These are phyloP conservation scores for Harringtonia aguacate DNA, from an alignment of 2,329 filamentous ascomycete species.

Conservation along the genomic window DNA sequence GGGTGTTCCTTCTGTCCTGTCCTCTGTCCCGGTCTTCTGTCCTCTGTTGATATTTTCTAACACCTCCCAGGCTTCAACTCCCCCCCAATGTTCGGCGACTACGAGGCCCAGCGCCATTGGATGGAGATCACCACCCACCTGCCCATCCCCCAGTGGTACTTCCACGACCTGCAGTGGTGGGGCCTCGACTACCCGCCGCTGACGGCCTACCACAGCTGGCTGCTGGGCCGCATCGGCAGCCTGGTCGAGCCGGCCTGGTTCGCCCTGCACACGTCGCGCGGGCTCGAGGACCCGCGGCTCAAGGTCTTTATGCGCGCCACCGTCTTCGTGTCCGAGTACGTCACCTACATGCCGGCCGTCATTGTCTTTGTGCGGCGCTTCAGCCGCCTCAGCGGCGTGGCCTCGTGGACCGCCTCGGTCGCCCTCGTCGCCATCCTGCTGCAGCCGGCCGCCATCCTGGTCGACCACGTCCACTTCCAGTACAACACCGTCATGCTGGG, in stretches of 20 bases:
- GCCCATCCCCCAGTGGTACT: slow-evolving; percentile 93
- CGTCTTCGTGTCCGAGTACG: slow-evolving; percentile 81
- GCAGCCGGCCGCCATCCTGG: slow-evolving; percentile 81
- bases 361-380: slow-evolving; percentile 80
- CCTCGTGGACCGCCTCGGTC: slow-evolving; percentile 72
- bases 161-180: slow-evolving; percentile 95
- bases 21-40: neutral
- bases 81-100: slow-evolving; percentile 92
- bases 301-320: slow-evolving; percentile 96
- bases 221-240: slow-evolving; percentile 77
- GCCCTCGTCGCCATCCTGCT: slow-evolving; percentile 84
- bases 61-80: slow-evolving; percentile 52
- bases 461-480: slow-evolving; percentile 94
- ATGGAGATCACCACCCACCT: slow-evolving; percentile 92
- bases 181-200: slow-evolving; percentile 94
- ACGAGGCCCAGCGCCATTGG: slow-evolving; percentile 97
- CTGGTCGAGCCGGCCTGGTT: slow-evolving; percentile 81
- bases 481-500: slow-evolving; percentile 99
- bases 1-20: slow-evolving; percentile 13
- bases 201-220: slow-evolving; percentile 96
- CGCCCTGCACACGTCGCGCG: slow-evolving; percentile 70
- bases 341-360: slow-evolving; percentile 76
- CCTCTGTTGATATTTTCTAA: neutral
- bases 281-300: slow-evolving; percentile 63
- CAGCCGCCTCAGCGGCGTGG: slow-evolving; percentile 63